Base-by-base conservation (phyloP, 805 yeast genomes). In the Yueomyces sinensis region DNA sequence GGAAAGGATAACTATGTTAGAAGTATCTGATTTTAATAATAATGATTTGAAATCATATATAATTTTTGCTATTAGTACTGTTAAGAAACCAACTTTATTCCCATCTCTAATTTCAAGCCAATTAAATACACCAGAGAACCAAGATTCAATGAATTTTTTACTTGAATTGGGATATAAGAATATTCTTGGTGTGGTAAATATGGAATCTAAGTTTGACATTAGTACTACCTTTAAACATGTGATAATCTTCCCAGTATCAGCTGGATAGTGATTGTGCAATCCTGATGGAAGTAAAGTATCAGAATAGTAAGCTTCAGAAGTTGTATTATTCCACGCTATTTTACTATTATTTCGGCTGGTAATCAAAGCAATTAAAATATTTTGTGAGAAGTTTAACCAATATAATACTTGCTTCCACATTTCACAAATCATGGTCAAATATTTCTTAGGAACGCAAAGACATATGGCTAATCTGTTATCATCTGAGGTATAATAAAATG, bases 1-100 rank as follows among this genome's bases (percentile, higher is more conserved):
- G 0, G 80, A 72, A 68, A 72, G 63, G 3, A 74, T 59, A 1
- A 72, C 72, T 1, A 74, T 59, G 30, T 78, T 58, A 6, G 68
- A 59, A n/a, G 63, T 50, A 29, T 61, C 65, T 17, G 44, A 36
- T 23, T 49, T 49, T 2, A 42, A 32, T 13, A 44, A 31, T 3
- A 45, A 36, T 11, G 46, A 44, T 13, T 42, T 43, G 20, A 44
- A 52, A 25, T 50, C 52, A 17, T 51, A 43, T 1, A 52, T 35
- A 4, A 52, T 33, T 23, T 49, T 49, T 4, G 59, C 53, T 29
- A 55, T 32, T 11, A 52, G 38, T 3, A 49, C 49, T 1, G 54
- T 50, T 17, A 56, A 31, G 31, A 54, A 53, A 16, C 44, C 43
- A 30, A 46, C 29, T 23, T 54, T 45, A 5, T 62, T 58, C 11